Conservation (phyloP, 306 rosid species). For the Rosa persica region DNA sequence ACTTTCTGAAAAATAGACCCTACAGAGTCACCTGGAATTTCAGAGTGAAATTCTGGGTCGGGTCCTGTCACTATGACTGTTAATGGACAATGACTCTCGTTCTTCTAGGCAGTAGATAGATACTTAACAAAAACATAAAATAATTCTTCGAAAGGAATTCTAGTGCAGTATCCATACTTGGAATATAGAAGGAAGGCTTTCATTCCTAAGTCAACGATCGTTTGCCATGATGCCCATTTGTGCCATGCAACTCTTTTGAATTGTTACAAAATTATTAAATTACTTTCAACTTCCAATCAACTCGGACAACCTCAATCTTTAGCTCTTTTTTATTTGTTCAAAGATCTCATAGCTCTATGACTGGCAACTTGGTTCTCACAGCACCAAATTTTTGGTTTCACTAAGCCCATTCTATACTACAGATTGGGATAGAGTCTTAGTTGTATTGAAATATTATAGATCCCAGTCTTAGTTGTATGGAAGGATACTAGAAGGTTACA, state of each 20-base stretch:
- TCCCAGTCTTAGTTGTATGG: too few species aligned
- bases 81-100: not conserved
- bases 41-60: too few species aligned
- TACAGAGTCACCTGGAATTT: too few species aligned
- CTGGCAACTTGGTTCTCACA: not conserved
- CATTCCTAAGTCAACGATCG: not conserved
- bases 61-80: too few species aligned
- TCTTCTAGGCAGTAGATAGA: not conserved
- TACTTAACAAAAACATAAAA: not conserved
- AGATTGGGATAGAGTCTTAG: too few species aligned
- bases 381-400: too few species aligned
- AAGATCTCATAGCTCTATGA: not conserved
- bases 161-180: not conserved
- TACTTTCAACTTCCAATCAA: not conserved
- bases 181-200: not conserved
- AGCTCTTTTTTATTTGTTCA: not conserved
- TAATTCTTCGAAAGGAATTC: not conserved
- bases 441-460: too few species aligned
- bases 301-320: not conserved
- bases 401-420: too few species aligned
- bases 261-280: not conserved
- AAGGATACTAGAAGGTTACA: too few species aligned
- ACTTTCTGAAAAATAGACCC: too few species aligned
- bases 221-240: not conserved
- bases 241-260: not conserved